Evolutionary conservation across 306 rosid genomes (phyloP), one percentile per base, ranked within the genome.

Genomic region (Rosa rugosa): DNA sequence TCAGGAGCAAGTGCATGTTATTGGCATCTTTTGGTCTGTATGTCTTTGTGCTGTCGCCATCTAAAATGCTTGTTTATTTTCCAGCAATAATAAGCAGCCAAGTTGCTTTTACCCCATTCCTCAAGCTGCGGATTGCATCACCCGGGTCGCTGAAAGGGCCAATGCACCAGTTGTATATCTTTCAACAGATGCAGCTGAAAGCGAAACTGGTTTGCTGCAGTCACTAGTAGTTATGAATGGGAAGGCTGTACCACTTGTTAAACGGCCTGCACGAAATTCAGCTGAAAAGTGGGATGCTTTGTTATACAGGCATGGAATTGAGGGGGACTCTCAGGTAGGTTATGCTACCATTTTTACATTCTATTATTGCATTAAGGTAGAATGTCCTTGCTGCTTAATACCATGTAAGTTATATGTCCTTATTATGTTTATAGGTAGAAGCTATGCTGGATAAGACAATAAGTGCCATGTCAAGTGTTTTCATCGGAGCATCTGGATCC

Each of bases 231-330:
- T 91, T 77, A 83, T 89, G 77, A 85, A 93, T 49, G 90, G 93
- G 75, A 91, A 87, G 86, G 51, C 91, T 10, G 86, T 95, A 77
- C 97, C 98, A 38, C 94, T 95, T 69, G 93, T 95, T 79, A 91
- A 77, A 62, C 94, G 99, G 67, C 98, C 99, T 64, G 64, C 92
- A 50, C 98, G 93, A 53, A 88, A 86, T 80, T 85, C 91, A 71
- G 99, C 97, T 25, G 99, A 95, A 89, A 95, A 95, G 79, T 95
- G 99, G 99, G 99, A 95, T 86, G 98, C 99, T 80, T 84, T 95
- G 77, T 87, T 95, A 65, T 92, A 93, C 79, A 90, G 99, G 79
- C 92, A 90, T 75, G 82, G 87, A 31, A 80, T 95, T 3, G 94
- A 87, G 76, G 97, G 84, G 50, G 98, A 95, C 79, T 4, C 89